Conservation (phyloP, 208 protist species). For the Tritrichomonas foetus region DNA sequence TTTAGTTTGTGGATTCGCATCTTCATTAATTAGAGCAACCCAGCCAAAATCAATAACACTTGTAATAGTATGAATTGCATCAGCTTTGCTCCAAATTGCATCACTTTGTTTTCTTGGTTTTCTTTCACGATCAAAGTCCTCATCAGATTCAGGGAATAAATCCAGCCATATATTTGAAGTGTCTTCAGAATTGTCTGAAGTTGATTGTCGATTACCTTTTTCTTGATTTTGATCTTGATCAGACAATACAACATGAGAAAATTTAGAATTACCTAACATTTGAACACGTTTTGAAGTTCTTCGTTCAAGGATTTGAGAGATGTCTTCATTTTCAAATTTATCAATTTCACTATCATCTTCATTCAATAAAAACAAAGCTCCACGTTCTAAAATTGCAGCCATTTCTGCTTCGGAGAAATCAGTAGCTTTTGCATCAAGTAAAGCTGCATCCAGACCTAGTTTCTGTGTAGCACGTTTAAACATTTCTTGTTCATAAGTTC, state of each 20-base stretch:
- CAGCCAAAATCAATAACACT: too few relatives aligned
- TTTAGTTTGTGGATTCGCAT: too few relatives aligned
- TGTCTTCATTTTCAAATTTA: conserved; percentile 21
- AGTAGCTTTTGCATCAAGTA: conserved; percentile 49
- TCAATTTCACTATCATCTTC: not conserved
- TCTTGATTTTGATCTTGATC: not conserved
- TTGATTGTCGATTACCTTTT: not conserved
- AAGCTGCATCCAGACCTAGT: conserved; percentile 71
- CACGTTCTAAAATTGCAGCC: conserved; percentile 26
- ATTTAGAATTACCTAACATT: not conserved
- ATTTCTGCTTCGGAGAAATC: not conserved
- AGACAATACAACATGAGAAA: not conserved
- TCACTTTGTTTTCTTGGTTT: too few relatives aligned
- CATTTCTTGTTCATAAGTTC: conserved; percentile 83
- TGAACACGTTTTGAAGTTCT: not conserved
- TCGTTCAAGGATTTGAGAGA: conserved; percentile 27
- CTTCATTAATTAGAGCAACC: too few relatives aligned
- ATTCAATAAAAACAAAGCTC: conserved; percentile 39
- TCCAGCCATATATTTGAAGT: too few relatives aligned
- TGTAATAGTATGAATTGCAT: too few relatives aligned
- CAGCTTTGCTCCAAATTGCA: too few relatives aligned
- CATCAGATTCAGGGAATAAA: too few relatives aligned
- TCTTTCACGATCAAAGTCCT: too few relatives aligned
- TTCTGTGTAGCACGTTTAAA: conserved; percentile 74
- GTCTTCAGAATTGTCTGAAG: not conserved